A percentile compares a stretch with the other conserved stretches of the same genome.
Conservation (phyloP, 1,284 basidiomycete genomes). For the Ceratobasidium sp. region DNA sequence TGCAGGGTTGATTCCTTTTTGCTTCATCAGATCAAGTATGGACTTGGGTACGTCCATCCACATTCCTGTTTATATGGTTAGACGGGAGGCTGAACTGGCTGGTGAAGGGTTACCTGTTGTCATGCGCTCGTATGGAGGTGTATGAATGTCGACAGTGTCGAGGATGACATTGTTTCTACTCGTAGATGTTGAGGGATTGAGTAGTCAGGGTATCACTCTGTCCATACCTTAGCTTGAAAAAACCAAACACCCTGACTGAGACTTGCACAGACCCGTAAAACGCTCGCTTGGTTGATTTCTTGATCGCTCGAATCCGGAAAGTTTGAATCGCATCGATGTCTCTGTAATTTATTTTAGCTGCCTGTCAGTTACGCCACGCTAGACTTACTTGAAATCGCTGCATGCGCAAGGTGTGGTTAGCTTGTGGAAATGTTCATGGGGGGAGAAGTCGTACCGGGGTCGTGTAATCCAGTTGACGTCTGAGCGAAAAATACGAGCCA, state of each 20-base stretch:
- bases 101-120: slow-evolving; percentile 57
- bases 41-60: slow-evolving; percentile 84
- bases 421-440: background rate
- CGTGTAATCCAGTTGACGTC: slow-evolving; percentile 88
- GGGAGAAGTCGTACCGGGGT: slow-evolving; percentile 65
- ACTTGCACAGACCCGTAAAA: slow-evolving; percentile 84
- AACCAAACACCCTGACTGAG: slow-evolving; percentile 76
- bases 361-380: background rate
- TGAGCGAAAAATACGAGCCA: slow-evolving; percentile 74
- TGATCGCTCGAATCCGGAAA: slow-evolving; percentile 77
- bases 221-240: slow-evolving; percentile 61
- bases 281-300: slow-evolving; percentile 65
- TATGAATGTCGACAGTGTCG: slow-evolving; percentile 83
- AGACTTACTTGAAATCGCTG: slow-evolving; percentile 77
- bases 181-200: background rate
- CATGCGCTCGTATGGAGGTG: slow-evolving; percentile 79
- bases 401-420: slow-evolving; percentile 24
- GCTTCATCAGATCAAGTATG: slow-evolving; percentile 64
- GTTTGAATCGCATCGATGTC: slow-evolving; percentile 84
- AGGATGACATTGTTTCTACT: slow-evolving; percentile 69
- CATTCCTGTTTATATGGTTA: slow-evolving; percentile 61
- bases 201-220: background rate
- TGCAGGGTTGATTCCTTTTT: slow-evolving; percentile 70
- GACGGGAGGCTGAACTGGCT: background rate
- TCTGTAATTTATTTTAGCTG: slow-evolving; percentile 55